Evolutionary conservation across 768 basidiomycete species (phyloP).

Genomic region (Sporobolomyces phaffii): DNA sequence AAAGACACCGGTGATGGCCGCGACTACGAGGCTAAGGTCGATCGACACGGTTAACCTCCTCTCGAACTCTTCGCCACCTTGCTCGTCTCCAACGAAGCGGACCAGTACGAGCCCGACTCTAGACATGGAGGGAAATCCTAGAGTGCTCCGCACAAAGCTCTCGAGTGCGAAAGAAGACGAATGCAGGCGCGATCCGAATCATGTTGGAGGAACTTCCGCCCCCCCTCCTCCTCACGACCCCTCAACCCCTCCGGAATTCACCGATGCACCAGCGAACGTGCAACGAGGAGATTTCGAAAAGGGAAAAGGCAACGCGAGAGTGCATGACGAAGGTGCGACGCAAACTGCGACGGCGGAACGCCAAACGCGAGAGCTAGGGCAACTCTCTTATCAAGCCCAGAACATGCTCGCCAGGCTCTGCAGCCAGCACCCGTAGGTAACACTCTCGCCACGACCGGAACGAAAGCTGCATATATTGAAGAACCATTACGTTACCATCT

Average conservation of each 20-base stretch:
- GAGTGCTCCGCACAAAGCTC: constrained; percentile 20
- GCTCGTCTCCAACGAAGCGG: constrained; percentile 16
- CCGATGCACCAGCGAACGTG: not conserved
- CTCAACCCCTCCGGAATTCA: constrained; percentile 15
- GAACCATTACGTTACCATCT: no score
- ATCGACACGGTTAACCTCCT: constrained; percentile 8
- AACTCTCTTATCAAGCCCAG: not conserved
- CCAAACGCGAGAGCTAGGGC: constrained; percentile 5
- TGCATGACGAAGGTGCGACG: constrained; percentile 8
- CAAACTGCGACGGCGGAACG: constrained; percentile 19
- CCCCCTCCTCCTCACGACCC: constrained; percentile 15
- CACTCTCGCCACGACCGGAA: not conserved
- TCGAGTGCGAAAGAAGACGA: not conserved
- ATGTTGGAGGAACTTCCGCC: no score
- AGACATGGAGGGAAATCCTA: not conserved
- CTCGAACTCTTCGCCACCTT: constrained; percentile 7
- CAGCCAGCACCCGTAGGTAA: constrained; percentile 25
- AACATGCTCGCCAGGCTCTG: constrained; percentile 6
- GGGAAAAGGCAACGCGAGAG: not conserved
- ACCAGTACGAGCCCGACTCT: constrained; percentile 10
- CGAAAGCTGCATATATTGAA: not conserved
- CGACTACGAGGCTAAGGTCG: not conserved
- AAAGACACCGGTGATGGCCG: no score
- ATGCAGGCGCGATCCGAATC: not conserved
- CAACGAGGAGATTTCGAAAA: not conserved